Base-by-base conservation (phyloP, 1,139 yeast genomes). In the Yamadazyma songkhlaensis region DNA sequence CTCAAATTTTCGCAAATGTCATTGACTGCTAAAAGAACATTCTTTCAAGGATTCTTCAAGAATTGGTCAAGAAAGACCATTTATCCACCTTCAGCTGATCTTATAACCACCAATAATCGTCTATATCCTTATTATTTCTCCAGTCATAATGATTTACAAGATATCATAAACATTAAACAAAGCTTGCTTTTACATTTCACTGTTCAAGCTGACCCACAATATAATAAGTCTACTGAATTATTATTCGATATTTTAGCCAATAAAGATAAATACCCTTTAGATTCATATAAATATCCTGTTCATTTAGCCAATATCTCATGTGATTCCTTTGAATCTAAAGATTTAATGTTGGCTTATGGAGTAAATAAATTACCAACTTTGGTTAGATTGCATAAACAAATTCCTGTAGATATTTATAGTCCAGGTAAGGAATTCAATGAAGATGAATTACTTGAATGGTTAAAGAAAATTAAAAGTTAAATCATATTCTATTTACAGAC, bases 131-230 rank as follows among this genome's bases (percentile, higher is more conserved):
- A 64, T 25, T 70, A 67, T 42, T 46, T 83, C 22, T 62, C 77
- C 43, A 65, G 64, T 38, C 66, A 67, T 27, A 58, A 60, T 37
- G 94, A 85, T 47, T 59, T 85, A 36, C 77, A 79, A 38, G 74
- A 75, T 36, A 55, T 80, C 37, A 53, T 82, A 31, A 54, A 77
- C n/a, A 64, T 65, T 40, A 74, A 74, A 44, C 69, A 75, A 28
- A 94, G 95, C 2, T 59, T 85, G 38, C 59, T 86, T 39, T 67
- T 86, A 47, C 84, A 86, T 54, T 87, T 87, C 62, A 84, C 90
- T 1, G 64, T 77, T 34, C 68, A 81, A 41, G 87, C 88, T 7
- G 87, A 84, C 48, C 67, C 74, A 3, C 64, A 71, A 31, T 78
- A 84, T 44, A 80, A 84, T 53, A 70, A 70, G 44, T 70, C 84